Conservation (phyloP, 1,284 basidiomycete species). For the Ustilago curta region DNA sequence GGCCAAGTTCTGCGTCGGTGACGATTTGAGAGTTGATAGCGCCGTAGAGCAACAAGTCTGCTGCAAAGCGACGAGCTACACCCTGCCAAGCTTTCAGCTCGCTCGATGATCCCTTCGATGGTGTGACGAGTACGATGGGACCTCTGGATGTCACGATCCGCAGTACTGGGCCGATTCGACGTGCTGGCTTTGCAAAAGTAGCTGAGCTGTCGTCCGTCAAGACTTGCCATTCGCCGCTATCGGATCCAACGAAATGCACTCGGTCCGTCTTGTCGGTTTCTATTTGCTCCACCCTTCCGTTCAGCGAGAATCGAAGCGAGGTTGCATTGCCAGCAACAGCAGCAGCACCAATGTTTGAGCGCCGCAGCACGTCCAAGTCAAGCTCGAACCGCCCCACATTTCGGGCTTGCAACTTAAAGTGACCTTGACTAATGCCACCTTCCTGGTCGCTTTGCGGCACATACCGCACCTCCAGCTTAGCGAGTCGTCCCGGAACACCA, state of each 20-base stretch:
- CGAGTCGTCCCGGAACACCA: conserved; percentile 73
- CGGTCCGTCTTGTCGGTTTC: neutral
- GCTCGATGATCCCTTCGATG: conserved; percentile 6
- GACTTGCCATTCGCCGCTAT: conserved; percentile 6
- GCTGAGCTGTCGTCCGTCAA: neutral
- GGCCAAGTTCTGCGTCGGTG: conserved; percentile 25
- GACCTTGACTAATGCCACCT: neutral
- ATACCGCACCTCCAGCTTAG: conserved; percentile 34
- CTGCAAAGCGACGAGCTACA: conserved; percentile 37
- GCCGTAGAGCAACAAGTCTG: conserved; percentile 43
- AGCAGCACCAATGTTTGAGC: neutral
- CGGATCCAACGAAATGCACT: conserved; percentile 7
- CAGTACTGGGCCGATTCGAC: conserved; percentile 38
- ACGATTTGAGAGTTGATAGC: conserved; percentile 45
- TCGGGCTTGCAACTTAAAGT: neutral
- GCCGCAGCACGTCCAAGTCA: conserved; percentile 7
- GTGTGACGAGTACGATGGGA: conserved; percentile 41
- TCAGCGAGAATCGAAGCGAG: conserved; percentile 3
- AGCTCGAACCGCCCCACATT: conserved; percentile 24
- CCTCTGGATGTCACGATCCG: conserved; percentile 36
- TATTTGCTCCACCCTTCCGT: conserved; percentile 3
- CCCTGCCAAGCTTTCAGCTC: conserved; percentile 20
- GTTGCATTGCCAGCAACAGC: neutral
- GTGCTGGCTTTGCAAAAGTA: neutral
- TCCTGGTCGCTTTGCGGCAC: neutral